Percentiles rank a stretch among this genome's conserved stretches.
Evolutionary conservation across 192 early-diverging fungal species (phyloP).

Genomic region (Ambispora gerdemannii): DNA sequence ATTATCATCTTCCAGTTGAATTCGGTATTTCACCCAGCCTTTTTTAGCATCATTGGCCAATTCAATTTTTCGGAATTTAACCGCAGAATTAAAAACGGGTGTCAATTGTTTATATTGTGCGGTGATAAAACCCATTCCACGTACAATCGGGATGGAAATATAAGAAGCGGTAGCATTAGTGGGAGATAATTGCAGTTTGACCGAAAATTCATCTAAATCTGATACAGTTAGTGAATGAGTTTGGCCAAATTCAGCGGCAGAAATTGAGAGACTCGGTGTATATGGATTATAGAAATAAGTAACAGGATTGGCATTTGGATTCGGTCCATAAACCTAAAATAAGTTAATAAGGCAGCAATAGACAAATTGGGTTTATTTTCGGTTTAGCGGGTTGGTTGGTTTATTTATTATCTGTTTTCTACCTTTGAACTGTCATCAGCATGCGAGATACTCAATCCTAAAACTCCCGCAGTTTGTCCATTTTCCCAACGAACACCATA

Average conservation of each 20-base stretch:
- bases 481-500: slow-evolving; percentile 41
- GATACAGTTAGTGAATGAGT: slow-evolving; percentile 33
- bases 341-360: not conserved
- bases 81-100: slow-evolving; percentile 31
- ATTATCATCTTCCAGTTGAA: slow-evolving; percentile 34
- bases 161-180: not conserved
- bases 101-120: slow-evolving; percentile 32
- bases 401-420: too few relatives aligned
- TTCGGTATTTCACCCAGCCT: slow-evolving; percentile 37
- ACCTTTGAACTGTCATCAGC: slow-evolving; percentile 32
- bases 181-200: slow-evolving; percentile 26
- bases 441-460: slow-evolving; percentile 35
- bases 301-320: not conserved
- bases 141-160: slow-evolving; percentile 33
- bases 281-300: slow-evolving; percentile 36
- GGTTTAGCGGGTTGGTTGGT: too few relatives aligned
- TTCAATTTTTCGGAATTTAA: slow-evolving; percentile 29
- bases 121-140: slow-evolving; percentile 36
- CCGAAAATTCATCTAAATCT: slow-evolving; percentile 36
- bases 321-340: slow-evolving; percentile 11
- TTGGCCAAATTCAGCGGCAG: slow-evolving; percentile 31
- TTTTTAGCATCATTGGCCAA: not conserved
- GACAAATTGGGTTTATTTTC: too few relatives aligned
- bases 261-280: slow-evolving; percentile 33
- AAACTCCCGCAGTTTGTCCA: not conserved